Conservation (phyloP, 306 rosid genomes). For the Ormosia semicastrata region DNA sequence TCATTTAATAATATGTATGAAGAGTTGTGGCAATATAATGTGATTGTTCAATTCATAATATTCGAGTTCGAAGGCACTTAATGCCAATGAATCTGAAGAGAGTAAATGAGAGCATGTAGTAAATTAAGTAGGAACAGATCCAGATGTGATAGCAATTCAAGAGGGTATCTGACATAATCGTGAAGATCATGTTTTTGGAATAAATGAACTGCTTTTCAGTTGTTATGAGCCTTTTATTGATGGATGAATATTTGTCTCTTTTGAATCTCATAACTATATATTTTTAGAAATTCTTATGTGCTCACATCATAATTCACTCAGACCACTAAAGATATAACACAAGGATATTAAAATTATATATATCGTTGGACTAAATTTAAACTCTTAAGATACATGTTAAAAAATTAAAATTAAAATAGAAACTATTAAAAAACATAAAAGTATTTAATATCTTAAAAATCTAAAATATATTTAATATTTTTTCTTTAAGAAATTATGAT, state of each 20-base stretch:
- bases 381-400: no score
- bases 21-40: not conserved
- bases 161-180: conserved; percentile 39
- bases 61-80: not conserved
- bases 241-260: not conserved
- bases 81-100: not conserved
- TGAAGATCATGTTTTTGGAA: conserved; percentile 28
- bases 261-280: not conserved
- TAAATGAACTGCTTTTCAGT: conserved; percentile 37
- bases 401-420: no score
- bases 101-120: conserved; percentile 28
- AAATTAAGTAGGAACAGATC: not conserved
- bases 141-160: conserved; percentile 26
- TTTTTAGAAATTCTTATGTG: not conserved
- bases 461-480: no score
- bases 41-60: not conserved
- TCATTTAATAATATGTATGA: no score
- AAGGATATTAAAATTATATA: no score
- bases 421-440: no score
- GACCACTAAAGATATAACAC: no score
- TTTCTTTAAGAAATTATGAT: no score
- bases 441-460: no score
- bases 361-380: no score
- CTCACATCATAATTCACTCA: no score
- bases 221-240: not conserved